Evolutionary conservation across 2,329 filamentous ascomycete species (phyloP).

Genomic region (Magnaporthiopsis poae): DNA sequence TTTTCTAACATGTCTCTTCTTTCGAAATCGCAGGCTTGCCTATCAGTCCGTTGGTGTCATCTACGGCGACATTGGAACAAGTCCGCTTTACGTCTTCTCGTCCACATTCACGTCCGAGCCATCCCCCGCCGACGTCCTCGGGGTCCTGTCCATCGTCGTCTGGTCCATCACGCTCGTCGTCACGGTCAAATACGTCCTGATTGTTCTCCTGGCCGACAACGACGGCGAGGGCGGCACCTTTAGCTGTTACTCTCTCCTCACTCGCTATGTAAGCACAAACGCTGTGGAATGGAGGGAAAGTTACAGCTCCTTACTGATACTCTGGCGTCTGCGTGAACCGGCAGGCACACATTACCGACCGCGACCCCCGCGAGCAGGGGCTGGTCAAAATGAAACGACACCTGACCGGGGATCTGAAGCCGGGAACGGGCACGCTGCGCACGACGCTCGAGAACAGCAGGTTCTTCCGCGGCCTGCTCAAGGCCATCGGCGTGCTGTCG

Average conservation of each 20-base stretch:
- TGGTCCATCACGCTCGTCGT: slow-evolving; percentile 62
- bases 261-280: slow-evolving; percentile 33
- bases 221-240: slow-evolving; percentile 62
- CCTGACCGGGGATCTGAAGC: slow-evolving; percentile 42
- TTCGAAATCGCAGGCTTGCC: slow-evolving; percentile 35
- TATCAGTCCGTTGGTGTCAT: slow-evolving; percentile 59
- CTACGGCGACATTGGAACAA: slow-evolving; percentile 59
- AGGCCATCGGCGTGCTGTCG: slow-evolving; percentile 52
- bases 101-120: slow-evolving; percentile 50
- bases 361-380: slow-evolving; percentile 48
- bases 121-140: slow-evolving; percentile 44
- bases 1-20: neutral
- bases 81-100: slow-evolving; percentile 61
- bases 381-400: slow-evolving; percentile 49
- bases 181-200: slow-evolving; percentile 56
- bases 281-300: too few relatives aligned
- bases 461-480: slow-evolving; percentile 42
- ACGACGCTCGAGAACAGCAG: slow-evolving; percentile 46
- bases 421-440: slow-evolving; percentile 41
- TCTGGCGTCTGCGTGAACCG: too few relatives aligned
- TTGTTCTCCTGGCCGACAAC: slow-evolving; percentile 55
- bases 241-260: slow-evolving; percentile 53
- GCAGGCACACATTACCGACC: slow-evolving; percentile 45
- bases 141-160: slow-evolving; percentile 55
- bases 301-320: neutral